Evolutionary conservation across 371 early-diverging fungal genomes (phyloP).

Genomic region (Syncephalastrum sp.): DNA sequence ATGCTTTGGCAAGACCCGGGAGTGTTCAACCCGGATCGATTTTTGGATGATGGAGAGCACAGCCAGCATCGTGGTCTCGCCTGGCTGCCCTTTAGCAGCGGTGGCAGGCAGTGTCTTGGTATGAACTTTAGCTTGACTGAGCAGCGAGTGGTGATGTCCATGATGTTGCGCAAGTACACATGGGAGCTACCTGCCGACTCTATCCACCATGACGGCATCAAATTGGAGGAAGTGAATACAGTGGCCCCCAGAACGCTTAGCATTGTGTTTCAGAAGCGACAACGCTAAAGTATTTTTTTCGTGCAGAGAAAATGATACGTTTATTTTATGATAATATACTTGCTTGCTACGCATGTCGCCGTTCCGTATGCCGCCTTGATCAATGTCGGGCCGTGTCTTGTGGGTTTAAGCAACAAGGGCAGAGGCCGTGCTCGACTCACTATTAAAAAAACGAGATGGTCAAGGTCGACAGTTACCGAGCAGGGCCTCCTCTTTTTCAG

Average conservation of each 20-base stretch:
- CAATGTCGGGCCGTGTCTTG: no score
- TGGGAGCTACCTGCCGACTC: constrained; percentile 21
- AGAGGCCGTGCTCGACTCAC: constrained; percentile 51
- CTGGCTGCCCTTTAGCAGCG: constrained; percentile 41
- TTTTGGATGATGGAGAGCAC: constrained; percentile 7
- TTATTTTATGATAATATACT: no score
- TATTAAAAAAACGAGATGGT: no score
- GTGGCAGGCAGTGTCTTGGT: constrained; percentile 35
- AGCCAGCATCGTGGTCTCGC: not conserved
- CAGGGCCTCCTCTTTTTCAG: no score
- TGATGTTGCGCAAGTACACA: constrained; percentile 19
- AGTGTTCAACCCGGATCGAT: constrained; percentile 32
- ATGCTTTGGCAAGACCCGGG: constrained; percentile 23
- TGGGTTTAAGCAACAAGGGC: constrained; percentile 43
- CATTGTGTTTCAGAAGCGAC: no score
- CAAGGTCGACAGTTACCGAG: no score
- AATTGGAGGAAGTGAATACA: constrained; percentile 7
- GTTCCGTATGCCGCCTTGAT: no score
- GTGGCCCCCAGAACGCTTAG: no score
- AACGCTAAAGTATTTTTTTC: no score
- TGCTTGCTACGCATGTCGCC: no score
- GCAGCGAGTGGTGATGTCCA: constrained; percentile 23
- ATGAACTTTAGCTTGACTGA: constrained; percentile 36
- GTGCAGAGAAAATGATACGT: no score
- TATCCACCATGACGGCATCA: constrained; percentile 23